phyloP scores from a whole-genome alignment of 306 rosid species.

The Cucumis hystrix region DNA sequence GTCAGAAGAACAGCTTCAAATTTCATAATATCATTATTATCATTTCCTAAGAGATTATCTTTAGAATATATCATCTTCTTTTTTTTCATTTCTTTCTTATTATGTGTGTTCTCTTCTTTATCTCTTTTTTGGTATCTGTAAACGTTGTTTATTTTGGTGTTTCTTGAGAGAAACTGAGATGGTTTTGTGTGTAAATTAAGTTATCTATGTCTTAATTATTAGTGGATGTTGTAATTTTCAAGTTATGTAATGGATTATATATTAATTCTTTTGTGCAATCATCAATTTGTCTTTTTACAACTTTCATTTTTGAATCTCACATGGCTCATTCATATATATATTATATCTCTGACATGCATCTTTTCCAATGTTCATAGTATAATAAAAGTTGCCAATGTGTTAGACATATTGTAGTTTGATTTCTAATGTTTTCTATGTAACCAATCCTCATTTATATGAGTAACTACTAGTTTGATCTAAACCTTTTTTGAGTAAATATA shows the following conservation, averaged over 20 bases:
- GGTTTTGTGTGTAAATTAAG: conserved; percentile 7
- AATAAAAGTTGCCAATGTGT: no score
- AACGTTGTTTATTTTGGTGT: neutral
- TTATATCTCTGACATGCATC: no score
- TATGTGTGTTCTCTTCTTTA: neutral
- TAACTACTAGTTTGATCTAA: no score
- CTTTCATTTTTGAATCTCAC: neutral
- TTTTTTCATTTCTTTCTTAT: neutral
- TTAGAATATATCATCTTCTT: neutral
- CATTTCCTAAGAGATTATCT: neutral
- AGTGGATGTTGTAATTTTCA: neutral
- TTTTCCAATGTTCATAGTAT: no score
- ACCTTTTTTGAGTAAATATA: no score
- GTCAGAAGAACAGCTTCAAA: neutral
- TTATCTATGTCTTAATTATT: neutral
- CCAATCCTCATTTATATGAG: no score
- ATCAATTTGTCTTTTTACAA: neutral
- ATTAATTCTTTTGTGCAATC: neutral
- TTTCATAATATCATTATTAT: neutral
- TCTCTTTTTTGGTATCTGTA: neutral
- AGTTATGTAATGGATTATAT: neutral
- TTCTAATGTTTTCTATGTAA: no score
- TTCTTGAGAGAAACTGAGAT: neutral
- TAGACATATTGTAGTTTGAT: no score
- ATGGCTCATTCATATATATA: no score